Evolutionary conservation across 331 rosid species (phyloP).

Genomic region (Stylosanthes scabra): DNA sequence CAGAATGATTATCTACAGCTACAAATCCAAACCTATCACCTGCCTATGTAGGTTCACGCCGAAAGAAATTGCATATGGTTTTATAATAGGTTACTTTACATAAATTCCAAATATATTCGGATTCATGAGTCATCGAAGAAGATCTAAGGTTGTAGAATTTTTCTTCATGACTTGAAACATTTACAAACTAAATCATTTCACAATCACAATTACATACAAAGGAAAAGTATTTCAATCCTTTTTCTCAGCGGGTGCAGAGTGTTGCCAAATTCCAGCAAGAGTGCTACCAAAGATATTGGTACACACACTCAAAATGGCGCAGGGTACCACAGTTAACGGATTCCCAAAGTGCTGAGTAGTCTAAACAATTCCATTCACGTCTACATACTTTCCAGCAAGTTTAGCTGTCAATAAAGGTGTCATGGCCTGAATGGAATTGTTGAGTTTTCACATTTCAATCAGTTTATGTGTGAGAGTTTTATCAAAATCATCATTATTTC

Average conservation of each 20-base stretch:
- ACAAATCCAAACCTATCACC: too few species aligned
- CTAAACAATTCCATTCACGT: constrained; percentile 80
- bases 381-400: constrained; percentile 88
- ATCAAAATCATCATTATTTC: too few species aligned
- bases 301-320: constrained; percentile 82
- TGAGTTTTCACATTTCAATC: constrained; percentile 30
- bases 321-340: constrained; percentile 82
- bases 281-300: constrained; percentile 79
- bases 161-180: neutral
- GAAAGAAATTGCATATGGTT: neutral
- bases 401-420: constrained; percentile 87
- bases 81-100: neutral
- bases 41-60: too few species aligned
- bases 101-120: neutral
- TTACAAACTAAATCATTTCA: constrained; percentile 4
- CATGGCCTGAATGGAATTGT: constrained; percentile 76
- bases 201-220: constrained; percentile 13
- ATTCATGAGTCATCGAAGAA: neutral
- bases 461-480: neutral
- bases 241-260: constrained; percentile 42
- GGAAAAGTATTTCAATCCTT: constrained; percentile 43
- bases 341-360: constrained; percentile 84
- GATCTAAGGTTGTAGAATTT: neutral
- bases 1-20: too few species aligned
- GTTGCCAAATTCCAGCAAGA: constrained; percentile 91